A percentile compares a stretch with the other conserved stretches of the same genome.
Evolutionary conservation across 495 filamentous ascomycete species (phyloP).

Genomic region (Hyaloscypha bicolor): DNA sequence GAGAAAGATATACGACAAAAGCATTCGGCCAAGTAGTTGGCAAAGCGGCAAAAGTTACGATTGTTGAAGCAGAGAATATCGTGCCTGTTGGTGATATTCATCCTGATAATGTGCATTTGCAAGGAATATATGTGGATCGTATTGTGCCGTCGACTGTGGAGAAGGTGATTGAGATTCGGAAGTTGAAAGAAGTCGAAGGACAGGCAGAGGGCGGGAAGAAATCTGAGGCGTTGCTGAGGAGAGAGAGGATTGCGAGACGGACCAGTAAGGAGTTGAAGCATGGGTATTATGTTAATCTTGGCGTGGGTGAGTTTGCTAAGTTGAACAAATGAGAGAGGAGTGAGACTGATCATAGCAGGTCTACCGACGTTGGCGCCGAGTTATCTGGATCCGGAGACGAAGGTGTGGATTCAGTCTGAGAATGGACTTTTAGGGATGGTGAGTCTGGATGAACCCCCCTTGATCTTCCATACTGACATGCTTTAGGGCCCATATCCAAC

Average conservation of each 20-base stretch:
- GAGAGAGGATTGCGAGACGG: slow-evolving; percentile 60
- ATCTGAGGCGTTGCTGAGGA: slow-evolving; percentile 41
- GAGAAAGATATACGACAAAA: slow-evolving; percentile 59
- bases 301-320: slow-evolving; percentile 45
- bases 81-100: slow-evolving; percentile 61
- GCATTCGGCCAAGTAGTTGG: slow-evolving; percentile 61
- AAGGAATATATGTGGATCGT: slow-evolving; percentile 65
- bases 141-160: slow-evolving; percentile 58
- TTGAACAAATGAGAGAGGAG: neutral
- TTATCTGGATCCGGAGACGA: slow-evolving; percentile 50
- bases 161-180: slow-evolving; percentile 60
- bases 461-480: neutral
- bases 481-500: slow-evolving; percentile 59
- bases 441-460: slow-evolving; percentile 74
- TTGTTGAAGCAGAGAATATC: slow-evolving; percentile 71
- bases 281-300: slow-evolving; percentile 69
- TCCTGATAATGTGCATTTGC: slow-evolving; percentile 59
- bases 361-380: slow-evolving; percentile 64
- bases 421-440: slow-evolving; percentile 88
- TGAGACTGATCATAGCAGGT: slow-evolving; percentile 28
- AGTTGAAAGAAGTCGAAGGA: slow-evolving; percentile 41
- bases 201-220: slow-evolving; percentile 28
- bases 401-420: slow-evolving; percentile 87
- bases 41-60: slow-evolving; percentile 62
- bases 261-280: slow-evolving; percentile 65